Conservation (phyloP, 1,139 yeast genomes). For the Saccharomyces hybrid region DNA sequence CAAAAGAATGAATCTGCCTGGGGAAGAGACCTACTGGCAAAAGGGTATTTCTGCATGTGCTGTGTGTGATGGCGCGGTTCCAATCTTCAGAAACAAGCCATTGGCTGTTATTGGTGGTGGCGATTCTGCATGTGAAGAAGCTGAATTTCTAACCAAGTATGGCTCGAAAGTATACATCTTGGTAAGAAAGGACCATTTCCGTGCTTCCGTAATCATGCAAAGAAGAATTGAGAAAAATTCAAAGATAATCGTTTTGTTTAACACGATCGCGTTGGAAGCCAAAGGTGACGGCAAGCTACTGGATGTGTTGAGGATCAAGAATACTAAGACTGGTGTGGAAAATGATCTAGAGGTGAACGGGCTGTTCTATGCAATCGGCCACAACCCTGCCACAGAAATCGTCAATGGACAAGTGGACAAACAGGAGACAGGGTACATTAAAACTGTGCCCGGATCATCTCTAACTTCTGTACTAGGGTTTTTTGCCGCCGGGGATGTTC, state of each 20-base stretch:
- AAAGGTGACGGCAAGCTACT: conserved; percentile 85
- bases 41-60: conserved; percentile 99
- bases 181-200: conserved; percentile 86
- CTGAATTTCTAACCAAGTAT: conserved; percentile 88
- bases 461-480: conserved; percentile 85
- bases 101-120: conserved; percentile 98
- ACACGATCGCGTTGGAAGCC: conserved; percentile 81
- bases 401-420: conserved; percentile 72
- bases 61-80: conserved; percentile 98
- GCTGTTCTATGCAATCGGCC: conserved; percentile 96
- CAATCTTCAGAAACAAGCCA: conserved; percentile 95
- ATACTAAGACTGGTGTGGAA: conserved; percentile 64
- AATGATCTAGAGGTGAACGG: conserved; percentile 77
- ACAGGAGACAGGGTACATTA: conserved; percentile 81
- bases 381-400: conserved; percentile 85
- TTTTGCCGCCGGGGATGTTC: conserved; percentile 99
- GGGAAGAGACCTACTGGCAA: conserved; percentile 98
- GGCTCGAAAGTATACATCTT: conserved; percentile 90
- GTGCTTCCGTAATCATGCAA: conserved; percentile 96
- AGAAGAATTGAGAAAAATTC: conserved; percentile 78
- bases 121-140: conserved; percentile 99
- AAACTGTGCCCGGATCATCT: conserved; percentile 84
- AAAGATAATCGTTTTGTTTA: conserved; percentile 83
- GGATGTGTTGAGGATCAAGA: conserved; percentile 50
- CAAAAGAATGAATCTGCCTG: conserved; percentile 85